Conservation (phyloP, 495 filamentous ascomycete species). For the Penicillium atrosanguineum region DNA sequence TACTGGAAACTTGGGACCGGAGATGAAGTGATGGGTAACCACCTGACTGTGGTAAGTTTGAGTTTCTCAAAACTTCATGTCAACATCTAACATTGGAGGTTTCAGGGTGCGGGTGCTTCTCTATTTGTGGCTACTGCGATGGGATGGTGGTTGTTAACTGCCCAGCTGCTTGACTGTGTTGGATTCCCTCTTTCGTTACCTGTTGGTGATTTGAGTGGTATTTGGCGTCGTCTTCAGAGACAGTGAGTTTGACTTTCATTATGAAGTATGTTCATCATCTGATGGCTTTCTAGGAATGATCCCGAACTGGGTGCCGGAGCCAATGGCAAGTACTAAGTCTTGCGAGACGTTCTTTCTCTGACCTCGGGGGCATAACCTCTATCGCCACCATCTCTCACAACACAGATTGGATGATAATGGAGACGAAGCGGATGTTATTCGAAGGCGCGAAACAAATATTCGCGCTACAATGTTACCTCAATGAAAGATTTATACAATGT, state of each 20-base stretch:
- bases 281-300: background rate
- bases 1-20: conserved; percentile 49
- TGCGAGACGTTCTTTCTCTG: background rate
- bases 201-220: conserved; percentile 10
- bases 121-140: conserved; percentile 49
- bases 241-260: background rate
- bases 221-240: conserved; percentile 2
- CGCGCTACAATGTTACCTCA: too few relatives aligned
- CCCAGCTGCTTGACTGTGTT: conserved; percentile 7
- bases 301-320: background rate
- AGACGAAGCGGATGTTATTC: too few relatives aligned
- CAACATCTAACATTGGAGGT: background rate
- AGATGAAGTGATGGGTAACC: conserved; percentile 25
- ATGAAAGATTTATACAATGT: too few relatives aligned
- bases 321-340: background rate
- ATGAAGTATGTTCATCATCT: background rate
- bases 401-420: too few relatives aligned
- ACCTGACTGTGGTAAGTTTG: conserved; percentile 26
- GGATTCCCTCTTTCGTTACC: conserved; percentile 12
- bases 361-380: too few relatives aligned
- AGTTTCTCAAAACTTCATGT: too few relatives aligned
- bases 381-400: too few relatives aligned
- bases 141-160: conserved; percentile 7
- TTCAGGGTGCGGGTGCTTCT: conserved; percentile 25
- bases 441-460: too few relatives aligned